Percentiles rank a stretch among this genome's conserved stretches.
These are phyloP conservation scores for Aplosporella prunicola DNA, from an alignment of 2,329 filamentous ascomycete species.

Conservation along the genomic window DNA sequence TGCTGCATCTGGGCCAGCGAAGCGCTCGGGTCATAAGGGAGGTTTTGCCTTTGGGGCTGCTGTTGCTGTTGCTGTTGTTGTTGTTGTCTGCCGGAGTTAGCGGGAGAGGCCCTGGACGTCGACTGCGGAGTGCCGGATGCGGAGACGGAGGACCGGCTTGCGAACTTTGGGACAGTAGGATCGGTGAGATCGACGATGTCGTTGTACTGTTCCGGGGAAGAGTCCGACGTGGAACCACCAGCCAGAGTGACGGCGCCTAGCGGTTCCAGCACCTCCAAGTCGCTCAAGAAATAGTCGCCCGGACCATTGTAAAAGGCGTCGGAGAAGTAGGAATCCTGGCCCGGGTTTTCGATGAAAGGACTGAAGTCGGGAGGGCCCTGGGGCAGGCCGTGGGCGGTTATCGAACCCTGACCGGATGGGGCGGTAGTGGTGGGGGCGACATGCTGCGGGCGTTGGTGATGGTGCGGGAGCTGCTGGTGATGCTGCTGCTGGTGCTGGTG, in stretches of 20 bases:
- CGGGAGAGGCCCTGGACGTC: no score
- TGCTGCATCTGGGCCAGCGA: constrained; percentile 11
- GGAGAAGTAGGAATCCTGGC: constrained; percentile 27
- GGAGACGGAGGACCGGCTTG: background rate
- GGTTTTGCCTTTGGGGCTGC: background rate
- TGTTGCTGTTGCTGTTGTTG: background rate
- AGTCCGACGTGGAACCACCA: constrained; percentile 27
- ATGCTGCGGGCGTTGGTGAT: constrained; percentile 3
- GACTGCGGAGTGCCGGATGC: background rate
- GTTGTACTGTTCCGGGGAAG: constrained; percentile 27
- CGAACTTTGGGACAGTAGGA: constrained; percentile 1
- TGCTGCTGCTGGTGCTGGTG: constrained; percentile 1
- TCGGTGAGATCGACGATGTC: constrained; percentile 6
- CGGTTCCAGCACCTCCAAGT: constrained; percentile 29
- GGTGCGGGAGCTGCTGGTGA: background rate
- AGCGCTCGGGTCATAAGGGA: constrained; percentile 7
- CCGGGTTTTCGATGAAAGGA: constrained; percentile 23
- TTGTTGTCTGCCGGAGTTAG: constrained; percentile 3
- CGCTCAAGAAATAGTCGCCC: constrained; percentile 32
- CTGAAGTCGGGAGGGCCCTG: constrained; percentile 21
- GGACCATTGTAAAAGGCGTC: constrained; percentile 25
- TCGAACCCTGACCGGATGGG: constrained; percentile 3
- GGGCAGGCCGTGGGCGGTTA: background rate
- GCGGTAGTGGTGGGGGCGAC: background rate
- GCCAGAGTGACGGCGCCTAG: constrained; percentile 22